phyloP scores from a whole-genome alignment of 164 flowering plant genomes.

The Sextonia rubra region DNA sequence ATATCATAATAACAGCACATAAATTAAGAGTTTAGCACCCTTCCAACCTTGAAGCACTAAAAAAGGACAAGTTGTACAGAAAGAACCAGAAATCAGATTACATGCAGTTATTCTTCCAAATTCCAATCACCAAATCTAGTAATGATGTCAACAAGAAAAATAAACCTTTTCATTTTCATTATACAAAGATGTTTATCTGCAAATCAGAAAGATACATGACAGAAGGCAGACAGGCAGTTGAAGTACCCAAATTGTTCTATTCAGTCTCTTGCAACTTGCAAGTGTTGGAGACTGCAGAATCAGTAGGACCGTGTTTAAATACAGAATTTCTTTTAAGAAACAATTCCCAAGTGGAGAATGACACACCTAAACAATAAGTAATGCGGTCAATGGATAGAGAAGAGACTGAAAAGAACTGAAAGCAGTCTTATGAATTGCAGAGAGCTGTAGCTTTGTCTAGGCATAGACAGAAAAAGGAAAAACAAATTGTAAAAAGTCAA shows the following conservation, averaged over 20 bases:
- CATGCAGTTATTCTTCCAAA: neutral
- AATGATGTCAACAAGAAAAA: neutral
- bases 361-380: slow-evolving; percentile 1
- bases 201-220: slow-evolving; percentile 2
- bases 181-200: slow-evolving; percentile 1
- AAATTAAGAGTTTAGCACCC: neutral
- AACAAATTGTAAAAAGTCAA: slow-evolving; percentile 9
- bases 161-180: neutral
- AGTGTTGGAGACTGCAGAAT: slow-evolving; percentile 3
- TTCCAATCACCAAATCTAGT: neutral
- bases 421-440: slow-evolving; percentile 1
- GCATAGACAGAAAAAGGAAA: neutral
- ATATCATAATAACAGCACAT: neutral
- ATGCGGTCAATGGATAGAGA: slow-evolving; percentile 5
- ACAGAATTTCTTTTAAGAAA: neutral
- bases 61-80: too few relatives aligned
- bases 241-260: neutral
- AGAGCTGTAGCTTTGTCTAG: neutral
- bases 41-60: neutral
- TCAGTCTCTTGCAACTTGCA: neutral
- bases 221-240: neutral
- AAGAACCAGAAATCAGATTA: neutral
- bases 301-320: neutral
- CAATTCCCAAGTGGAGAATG: neutral
- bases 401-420: neutral